phyloP scores from a whole-genome alignment of 805 yeast species.

The Saccharomyces cerevisiae region DNA sequence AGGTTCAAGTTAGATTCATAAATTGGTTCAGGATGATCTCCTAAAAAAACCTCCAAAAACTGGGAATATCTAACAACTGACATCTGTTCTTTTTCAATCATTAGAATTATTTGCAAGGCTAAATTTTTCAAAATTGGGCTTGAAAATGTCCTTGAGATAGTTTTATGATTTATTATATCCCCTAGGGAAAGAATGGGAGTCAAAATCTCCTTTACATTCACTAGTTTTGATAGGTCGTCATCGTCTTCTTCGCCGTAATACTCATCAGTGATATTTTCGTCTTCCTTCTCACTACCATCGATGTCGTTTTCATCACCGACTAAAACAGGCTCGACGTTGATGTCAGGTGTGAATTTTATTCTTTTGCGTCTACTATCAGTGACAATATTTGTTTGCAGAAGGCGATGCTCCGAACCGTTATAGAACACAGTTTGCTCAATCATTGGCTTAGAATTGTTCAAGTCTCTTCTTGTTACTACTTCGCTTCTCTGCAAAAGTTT shows the following conservation, averaged over 20 bases:
- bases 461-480: conserved; percentile 37
- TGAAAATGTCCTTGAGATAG: conserved; percentile 58
- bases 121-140: conserved; percentile 47
- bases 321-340: conserved; percentile 1
- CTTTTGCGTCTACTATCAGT: conserved; percentile 14
- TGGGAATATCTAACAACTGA: conserved; percentile 64
- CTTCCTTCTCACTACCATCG: conserved; percentile 1
- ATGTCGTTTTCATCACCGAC: not conserved
- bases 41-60: conserved; percentile 70
- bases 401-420: conserved; percentile 31
- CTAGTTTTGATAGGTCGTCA: conserved; percentile 39
- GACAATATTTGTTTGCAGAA: conserved; percentile 17
- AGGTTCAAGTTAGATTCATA: conserved; percentile 57
- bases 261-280: conserved; percentile 15
- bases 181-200: conserved; percentile 76
- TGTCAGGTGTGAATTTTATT: conserved; percentile 18
- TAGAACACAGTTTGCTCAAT: conserved; percentile 29
- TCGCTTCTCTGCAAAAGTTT: conserved; percentile 46
- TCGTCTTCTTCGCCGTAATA: conserved; percentile 31
- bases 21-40: conserved; percentile 72
- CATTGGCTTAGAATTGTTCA: conserved; percentile 30
- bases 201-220: conserved; percentile 51
- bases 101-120: conserved; percentile 64
- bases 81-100: conserved; percentile 74
- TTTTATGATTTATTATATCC: conserved; percentile 65